Evolutionary conservation across 345 rosid genomes (phyloP), one percentile per base, ranked within the genome.

Genomic region (Gossypium sturtianum): DNA sequence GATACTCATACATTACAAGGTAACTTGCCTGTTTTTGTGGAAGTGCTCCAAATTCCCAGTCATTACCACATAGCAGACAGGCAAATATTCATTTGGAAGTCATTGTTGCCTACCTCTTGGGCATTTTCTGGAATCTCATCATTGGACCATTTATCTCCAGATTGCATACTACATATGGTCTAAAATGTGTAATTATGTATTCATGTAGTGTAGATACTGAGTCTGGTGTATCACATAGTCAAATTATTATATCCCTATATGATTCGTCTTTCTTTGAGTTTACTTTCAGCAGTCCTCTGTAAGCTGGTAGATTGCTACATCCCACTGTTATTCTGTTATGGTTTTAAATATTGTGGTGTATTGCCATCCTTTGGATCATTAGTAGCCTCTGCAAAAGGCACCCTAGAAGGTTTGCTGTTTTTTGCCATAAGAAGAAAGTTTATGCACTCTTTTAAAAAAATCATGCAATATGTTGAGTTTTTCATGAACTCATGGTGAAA

Each of bases 1-100:
- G 91, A 19, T 91, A 82, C 87, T 95, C 99, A 9, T 95, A 89
- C 82, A 23, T 87, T 77, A 79, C 92, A 4, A 84, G 98, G 99
- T 95, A 86, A 78, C 64, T 48, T 22, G 41, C 70, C 65, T 44
- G 17, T 34, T 9, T 68, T 70, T 48, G 23, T 51, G 44, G 59
- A 58, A 57, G 74, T 27, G 16, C 52, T 65, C 73, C 52, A 44
- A 60, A 62, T 61, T 65, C 19, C 71, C 8, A 23, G 22, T 62
- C 66, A 52, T 52, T 49, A 23, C 70, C 17, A 17, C 10, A 16
- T 78, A 45, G 63, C 74, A 48, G 12, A 49, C 43, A 47, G 23
- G 61, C 64, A 38, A 54, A 23, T 68, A 59, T 59, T 69, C 11
- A 17, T 71, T 49, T 51, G 23, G 12, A 54, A 27, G 23, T 68